phyloP scores from a whole-genome alignment of 1,284 basidiomycete genomes.

The Papiliotrema fonsecae region DNA sequence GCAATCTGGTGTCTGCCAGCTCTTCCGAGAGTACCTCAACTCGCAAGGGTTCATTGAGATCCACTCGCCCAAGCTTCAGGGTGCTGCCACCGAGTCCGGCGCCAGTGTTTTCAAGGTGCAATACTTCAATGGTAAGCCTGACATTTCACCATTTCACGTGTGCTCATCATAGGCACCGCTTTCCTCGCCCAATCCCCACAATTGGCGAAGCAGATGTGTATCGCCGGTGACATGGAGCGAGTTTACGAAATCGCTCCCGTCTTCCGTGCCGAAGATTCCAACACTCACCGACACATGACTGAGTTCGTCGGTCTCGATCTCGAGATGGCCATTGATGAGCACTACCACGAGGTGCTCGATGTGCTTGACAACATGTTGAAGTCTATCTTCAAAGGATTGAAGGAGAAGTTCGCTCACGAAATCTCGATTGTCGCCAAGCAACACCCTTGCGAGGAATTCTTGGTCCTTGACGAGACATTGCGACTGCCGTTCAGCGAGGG shows the following conservation, averaged over 20 bases:
- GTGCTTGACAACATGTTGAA: conserved; percentile 77
- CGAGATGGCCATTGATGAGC: conserved; percentile 97
- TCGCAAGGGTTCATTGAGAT: conserved; percentile 73
- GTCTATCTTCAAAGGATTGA: conserved; percentile 75
- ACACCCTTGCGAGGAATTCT: conserved; percentile 86
- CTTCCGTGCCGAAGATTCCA: conserved; percentile 97
- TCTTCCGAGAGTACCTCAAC: conserved; percentile 84
- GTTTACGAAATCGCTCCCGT: conserved; percentile 96
- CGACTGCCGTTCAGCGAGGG: conserved; percentile 82
- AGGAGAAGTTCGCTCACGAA: conserved; percentile 68
- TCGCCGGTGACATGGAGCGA: conserved; percentile 94
- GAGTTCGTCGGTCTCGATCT: conserved; percentile 99
- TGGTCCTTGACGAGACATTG: conserved; percentile 74
- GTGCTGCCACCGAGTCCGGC: conserved; percentile 93
- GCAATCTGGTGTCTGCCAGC: conserved; percentile 77
- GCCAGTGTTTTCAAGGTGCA: conserved; percentile 96
- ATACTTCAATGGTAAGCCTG: conserved; percentile 82
- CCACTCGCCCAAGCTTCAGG: conserved; percentile 95
- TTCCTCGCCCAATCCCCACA: conserved; percentile 97
- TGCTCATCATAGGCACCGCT: conserved; percentile 52
- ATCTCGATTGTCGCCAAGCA: conserved; percentile 78
- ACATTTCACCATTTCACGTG: background rate
- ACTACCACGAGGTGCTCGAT: conserved; percentile 95
- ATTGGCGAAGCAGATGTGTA: conserved; percentile 98
- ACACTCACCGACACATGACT: conserved; percentile 96